A percentile compares a stretch with the other conserved stretches of the same genome.
These are phyloP conservation scores for Apiospora sp. DNA, from an alignment of 2,329 filamentous ascomycete genomes.

Conservation along the genomic window DNA sequence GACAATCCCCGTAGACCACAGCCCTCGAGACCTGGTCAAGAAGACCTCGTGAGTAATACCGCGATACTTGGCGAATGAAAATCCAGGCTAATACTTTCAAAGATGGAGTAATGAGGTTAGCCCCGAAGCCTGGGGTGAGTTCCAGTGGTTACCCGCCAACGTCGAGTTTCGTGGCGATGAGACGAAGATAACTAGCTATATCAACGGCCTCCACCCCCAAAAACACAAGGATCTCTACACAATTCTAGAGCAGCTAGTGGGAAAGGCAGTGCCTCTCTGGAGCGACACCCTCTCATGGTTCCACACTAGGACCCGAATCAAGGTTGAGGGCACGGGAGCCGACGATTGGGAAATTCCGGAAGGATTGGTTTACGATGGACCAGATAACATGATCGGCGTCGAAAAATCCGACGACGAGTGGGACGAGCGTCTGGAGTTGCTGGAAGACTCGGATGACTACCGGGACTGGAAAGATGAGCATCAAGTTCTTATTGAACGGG, in stretches of 20 bases:
- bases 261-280: conserved; percentile 51
- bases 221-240: conserved; percentile 43
- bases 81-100: background rate
- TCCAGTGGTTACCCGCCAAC: conserved; percentile 55
- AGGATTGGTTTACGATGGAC: background rate
- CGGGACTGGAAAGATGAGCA: background rate
- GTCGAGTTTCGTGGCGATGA: conserved; percentile 39
- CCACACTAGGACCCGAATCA: background rate
- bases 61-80: background rate
- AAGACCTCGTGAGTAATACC: background rate
- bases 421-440: background rate
- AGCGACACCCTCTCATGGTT: conserved; percentile 25
- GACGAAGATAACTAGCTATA: conserved; percentile 50
- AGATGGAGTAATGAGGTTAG: background rate
- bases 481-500: background rate
- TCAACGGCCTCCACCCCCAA: conserved; percentile 54
- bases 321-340: background rate
- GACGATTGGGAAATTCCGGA: background rate
- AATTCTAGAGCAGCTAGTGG: conserved; percentile 46
- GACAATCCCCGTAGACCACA: background rate
- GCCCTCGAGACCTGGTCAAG: background rate
- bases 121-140: conserved; percentile 30
- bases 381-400: background rate
- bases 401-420: background rate
- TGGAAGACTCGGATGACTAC: background rate